phyloP scores from a whole-genome alignment of 176 grass and related monocot genomes.

The Phragmites australis region DNA sequence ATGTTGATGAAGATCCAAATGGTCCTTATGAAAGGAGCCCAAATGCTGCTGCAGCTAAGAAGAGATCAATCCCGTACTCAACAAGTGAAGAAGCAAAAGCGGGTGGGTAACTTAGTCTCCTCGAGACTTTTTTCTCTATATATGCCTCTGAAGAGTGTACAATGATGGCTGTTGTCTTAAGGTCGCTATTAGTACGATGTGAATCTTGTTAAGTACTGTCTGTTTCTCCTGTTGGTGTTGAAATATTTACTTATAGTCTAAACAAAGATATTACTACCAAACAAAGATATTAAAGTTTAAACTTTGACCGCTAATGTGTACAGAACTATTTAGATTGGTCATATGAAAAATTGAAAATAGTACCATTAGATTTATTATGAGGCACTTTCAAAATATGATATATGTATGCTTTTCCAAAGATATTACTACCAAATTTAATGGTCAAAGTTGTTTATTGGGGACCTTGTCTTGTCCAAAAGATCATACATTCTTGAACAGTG shows the following conservation, averaged over 20 bases:
- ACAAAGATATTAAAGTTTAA: too few species aligned
- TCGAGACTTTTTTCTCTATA: too few species aligned
- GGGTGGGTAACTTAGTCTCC: slow-evolving; percentile 45
- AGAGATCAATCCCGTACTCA: slow-evolving; percentile 56
- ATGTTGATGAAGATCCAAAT: slow-evolving; percentile 62
- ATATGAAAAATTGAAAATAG: background rate
- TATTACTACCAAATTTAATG: background rate
- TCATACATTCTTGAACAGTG: background rate
- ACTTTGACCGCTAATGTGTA: background rate
- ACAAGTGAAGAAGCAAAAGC: slow-evolving; percentile 69
- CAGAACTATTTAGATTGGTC: background rate
- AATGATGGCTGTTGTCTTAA: background rate
- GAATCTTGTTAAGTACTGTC: background rate
- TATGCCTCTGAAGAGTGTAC: slow-evolving; percentile 8
- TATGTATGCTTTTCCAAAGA: background rate
- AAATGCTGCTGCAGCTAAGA: slow-evolving; percentile 62
- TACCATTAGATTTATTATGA: background rate
- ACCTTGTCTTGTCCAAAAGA: background rate
- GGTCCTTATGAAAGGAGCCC: slow-evolving; percentile 66
- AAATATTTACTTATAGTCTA: background rate
- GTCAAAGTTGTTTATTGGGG: background rate
- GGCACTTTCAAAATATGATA: background rate
- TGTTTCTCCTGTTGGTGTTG: background rate
- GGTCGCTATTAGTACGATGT: slow-evolving; percentile 1
- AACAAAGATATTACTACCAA: too few species aligned